Base-by-base conservation (phyloP, 768 basidiomycete genomes). In the Rhizopogon salebrosus region DNA sequence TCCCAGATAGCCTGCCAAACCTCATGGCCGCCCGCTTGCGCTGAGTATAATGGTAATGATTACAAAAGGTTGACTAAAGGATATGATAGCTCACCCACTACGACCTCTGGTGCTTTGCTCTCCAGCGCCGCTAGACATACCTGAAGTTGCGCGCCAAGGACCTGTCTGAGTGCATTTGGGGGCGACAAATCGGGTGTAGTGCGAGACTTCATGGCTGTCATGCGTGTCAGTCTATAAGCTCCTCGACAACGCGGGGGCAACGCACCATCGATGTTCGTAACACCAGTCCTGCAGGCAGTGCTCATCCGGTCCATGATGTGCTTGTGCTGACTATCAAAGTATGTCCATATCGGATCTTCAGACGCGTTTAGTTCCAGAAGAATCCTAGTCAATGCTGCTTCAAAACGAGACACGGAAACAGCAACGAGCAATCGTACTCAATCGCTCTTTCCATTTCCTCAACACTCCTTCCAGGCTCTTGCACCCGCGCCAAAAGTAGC, bases 391-490 rank as follows among this genome's bases (percentile, higher is more conserved):
- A 14, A 40, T 22, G 56, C 46, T 61, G 52, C 29, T 35, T 43
- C 10, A n/a, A 37, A 48, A 10, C 41, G 20, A 31, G 45, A 13
- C 36, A 38, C 6, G 24, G 26, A 48, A 39, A 53, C 18, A 40
- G 20, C 16, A 46, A 24, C 36, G 22, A 43, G 3, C 6, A 8
- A 1, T 71, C 85, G 60, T 62, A 93, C 97, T 98, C 95, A 51
- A 99, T 88, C 1, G 91, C 97, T 74, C 91, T 93, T 72, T 98
- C 95, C 54, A 97, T 93, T 58, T 98, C 95, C 57, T 99, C 97
- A 4, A 93, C 78, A 41, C 80, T 84, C 46, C 91, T 79, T 48
- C 72, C 77, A 3, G 87, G 79, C 60, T 98, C 92, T 66, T 89
- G 84, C 41, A 99, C 69, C 60, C 92, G 85, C n/a, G 78, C 77